Evolutionary conservation across 202 grass and related monocot species (phyloP).

Genomic region (Musa balbisiana): DNA sequence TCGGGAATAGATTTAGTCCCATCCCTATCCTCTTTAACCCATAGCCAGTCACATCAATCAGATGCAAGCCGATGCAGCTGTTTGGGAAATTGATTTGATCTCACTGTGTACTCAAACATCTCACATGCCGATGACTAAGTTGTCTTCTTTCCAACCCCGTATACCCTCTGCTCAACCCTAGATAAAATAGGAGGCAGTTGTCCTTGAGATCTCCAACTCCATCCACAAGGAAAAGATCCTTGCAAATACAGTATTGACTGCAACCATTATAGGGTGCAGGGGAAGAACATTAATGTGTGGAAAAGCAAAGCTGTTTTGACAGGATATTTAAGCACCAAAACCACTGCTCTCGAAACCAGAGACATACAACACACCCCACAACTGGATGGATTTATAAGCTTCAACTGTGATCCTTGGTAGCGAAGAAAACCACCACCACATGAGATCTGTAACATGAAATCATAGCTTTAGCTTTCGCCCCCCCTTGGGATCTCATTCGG

Average conservation of each 20-base stretch:
- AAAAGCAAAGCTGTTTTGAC: neutral
- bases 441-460: neutral
- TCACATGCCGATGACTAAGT: neutral
- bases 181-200: neutral
- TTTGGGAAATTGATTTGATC: neutral
- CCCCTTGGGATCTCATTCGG: constrained; percentile 36
- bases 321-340: neutral
- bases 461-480: constrained; percentile 26
- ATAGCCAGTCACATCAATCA: neutral
- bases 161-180: neutral
- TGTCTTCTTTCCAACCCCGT: neutral
- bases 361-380: constrained; percentile 2
- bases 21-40: neutral
- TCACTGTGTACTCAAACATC: neutral
- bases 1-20: constrained; percentile 1
- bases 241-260: constrained; percentile 3
- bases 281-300: neutral
- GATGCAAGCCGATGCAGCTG: neutral
- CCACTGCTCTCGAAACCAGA: neutral
- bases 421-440: neutral
- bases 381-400: neutral
- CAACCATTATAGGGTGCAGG: constrained; percentile 23
- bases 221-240: neutral
- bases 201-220: neutral
- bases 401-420: neutral